phyloP scores from a whole-genome alignment of 164 flowering plant species.

The Stephania cephalantha region DNA sequence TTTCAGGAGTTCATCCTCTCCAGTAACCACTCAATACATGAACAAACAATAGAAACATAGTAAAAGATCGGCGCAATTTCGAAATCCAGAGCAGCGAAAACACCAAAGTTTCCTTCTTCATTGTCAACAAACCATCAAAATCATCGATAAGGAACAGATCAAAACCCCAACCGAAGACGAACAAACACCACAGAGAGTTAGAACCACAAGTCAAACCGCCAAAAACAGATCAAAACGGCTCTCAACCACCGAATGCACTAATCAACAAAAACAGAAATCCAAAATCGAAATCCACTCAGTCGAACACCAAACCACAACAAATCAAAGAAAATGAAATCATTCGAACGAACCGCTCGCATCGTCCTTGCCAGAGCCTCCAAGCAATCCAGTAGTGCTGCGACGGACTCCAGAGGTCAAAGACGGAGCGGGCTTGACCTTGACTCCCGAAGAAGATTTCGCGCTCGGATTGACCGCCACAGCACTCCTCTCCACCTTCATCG shows the following conservation, averaged over 20 bases:
- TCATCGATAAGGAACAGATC: neutral
- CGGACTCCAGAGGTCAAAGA: conserved; percentile 26
- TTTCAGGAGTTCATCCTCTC: neutral
- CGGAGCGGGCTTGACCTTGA: conserved; percentile 30
- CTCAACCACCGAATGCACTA: conserved; percentile 7
- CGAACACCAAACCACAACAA: neutral
- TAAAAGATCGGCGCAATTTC: neutral
- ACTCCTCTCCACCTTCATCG: conserved; percentile 26
- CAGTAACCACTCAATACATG: neutral
- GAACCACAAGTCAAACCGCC: neutral
- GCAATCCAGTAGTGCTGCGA: conserved; percentile 36
- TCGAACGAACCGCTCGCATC: conserved; percentile 42
- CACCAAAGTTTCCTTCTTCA: neutral
- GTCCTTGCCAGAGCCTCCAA: conserved; percentile 28
- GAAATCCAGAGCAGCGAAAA: neutral
- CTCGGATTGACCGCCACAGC: conserved; percentile 25
- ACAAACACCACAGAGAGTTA: neutral
- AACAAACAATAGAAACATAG: neutral
- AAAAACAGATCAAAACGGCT: neutral
- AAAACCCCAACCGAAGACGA: neutral
- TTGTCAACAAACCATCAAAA: neutral
- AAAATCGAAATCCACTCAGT: conserved; percentile 5
- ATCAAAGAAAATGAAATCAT: neutral
- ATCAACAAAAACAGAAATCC: neutral
- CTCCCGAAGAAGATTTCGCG: conserved; percentile 25